Percentiles rank a stretch among this genome's conserved stretches.
Evolutionary conservation across 371 early-diverging fungal species (phyloP).

Genomic region (Mucor racemosus): DNA sequence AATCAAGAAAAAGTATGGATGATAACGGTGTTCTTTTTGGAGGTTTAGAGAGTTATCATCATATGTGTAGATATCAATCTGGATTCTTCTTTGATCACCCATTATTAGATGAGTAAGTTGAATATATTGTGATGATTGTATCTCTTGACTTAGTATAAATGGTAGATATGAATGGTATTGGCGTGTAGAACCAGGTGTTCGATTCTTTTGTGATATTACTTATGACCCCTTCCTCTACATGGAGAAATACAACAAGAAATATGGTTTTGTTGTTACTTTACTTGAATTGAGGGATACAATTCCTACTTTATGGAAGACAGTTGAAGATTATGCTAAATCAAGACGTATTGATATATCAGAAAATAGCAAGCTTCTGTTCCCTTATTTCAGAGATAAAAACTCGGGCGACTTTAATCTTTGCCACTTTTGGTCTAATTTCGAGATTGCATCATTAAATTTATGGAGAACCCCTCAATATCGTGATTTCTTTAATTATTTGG

Average conservation of each 20-base stretch:
- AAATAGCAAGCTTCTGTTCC: conserved; percentile 38
- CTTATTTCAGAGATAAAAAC: conserved; percentile 49
- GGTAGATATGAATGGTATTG: conserved; percentile 86
- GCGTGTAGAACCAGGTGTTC: conserved; percentile 89
- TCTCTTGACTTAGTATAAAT: background rate
- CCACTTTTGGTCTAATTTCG: conserved; percentile 94
- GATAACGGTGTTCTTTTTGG: conserved; percentile 40
- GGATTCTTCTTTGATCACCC: conserved; percentile 91
- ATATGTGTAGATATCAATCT: conserved; percentile 84
- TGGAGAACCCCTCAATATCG: conserved; percentile 71
- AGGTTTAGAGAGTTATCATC: conserved; percentile 56
- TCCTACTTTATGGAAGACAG: conserved; percentile 74
- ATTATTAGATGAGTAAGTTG: conserved; percentile 67
- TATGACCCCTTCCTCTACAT: conserved; percentile 87
- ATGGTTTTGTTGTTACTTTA: conserved; percentile 79
- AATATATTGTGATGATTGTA: background rate
- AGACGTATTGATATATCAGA: conserved; percentile 46
- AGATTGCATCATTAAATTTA: conserved; percentile 85
- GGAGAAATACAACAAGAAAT: conserved; percentile 74
- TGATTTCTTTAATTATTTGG: conserved; percentile 66
- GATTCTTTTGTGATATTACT: conserved; percentile 80
- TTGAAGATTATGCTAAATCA: conserved; percentile 55
- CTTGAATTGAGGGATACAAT: conserved; percentile 76
- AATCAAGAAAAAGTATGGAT: conserved; percentile 56
- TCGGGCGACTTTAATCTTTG: conserved; percentile 67